A percentile compares a stretch with the other conserved stretches of the same genome.
phyloP scores from a whole-genome alignment of 805 yeast species.

The Monosporozyma yasuniensis region DNA sequence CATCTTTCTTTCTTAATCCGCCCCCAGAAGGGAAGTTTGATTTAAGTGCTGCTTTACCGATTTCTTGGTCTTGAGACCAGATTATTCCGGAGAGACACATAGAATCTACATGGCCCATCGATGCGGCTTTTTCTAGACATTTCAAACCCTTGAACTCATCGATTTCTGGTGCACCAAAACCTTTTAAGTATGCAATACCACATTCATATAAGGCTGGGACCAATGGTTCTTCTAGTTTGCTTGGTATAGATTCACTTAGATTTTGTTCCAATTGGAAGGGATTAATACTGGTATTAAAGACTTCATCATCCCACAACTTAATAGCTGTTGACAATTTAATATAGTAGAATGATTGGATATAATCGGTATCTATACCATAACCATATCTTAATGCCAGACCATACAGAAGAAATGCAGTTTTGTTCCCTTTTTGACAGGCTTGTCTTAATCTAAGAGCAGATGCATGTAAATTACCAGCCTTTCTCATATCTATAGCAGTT shows the following conservation, averaged over 20 bases:
- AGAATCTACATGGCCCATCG: slow-evolving; percentile 59
- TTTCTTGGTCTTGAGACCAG: slow-evolving; percentile 50
- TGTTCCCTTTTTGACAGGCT: slow-evolving; percentile 54
- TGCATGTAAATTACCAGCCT: slow-evolving; percentile 53
- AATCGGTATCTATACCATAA: slow-evolving; percentile 55
- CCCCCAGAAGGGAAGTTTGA: background rate
- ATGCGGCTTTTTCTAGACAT: slow-evolving; percentile 55
- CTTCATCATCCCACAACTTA: slow-evolving; percentile 19
- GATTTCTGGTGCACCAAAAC: slow-evolving; percentile 39
- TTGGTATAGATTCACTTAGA: slow-evolving; percentile 22
- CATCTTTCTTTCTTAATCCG: slow-evolving; percentile 44
- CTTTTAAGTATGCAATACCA: slow-evolving; percentile 48
- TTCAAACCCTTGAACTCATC: slow-evolving; percentile 51
- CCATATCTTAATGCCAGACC: slow-evolving; percentile 61
- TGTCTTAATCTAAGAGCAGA: slow-evolving; percentile 59
- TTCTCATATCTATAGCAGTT: slow-evolving; percentile 41
- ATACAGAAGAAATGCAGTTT: slow-evolving; percentile 60
- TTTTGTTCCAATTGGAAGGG: slow-evolving; percentile 30
- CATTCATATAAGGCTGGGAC: slow-evolving; percentile 51
- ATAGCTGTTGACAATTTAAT: slow-evolving; percentile 43
- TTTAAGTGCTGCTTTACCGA: slow-evolving; percentile 19
- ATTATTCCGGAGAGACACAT: slow-evolving; percentile 60
- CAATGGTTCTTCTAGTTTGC: slow-evolving; percentile 34
- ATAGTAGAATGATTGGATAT: slow-evolving; percentile 49
- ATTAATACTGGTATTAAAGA: slow-evolving; percentile 21